A percentile compares a stretch with the other conserved stretches of the same genome.
Evolutionary conservation across 2,329 filamentous ascomycete genomes (phyloP).

Genomic region (Penicillium oxalicum): DNA sequence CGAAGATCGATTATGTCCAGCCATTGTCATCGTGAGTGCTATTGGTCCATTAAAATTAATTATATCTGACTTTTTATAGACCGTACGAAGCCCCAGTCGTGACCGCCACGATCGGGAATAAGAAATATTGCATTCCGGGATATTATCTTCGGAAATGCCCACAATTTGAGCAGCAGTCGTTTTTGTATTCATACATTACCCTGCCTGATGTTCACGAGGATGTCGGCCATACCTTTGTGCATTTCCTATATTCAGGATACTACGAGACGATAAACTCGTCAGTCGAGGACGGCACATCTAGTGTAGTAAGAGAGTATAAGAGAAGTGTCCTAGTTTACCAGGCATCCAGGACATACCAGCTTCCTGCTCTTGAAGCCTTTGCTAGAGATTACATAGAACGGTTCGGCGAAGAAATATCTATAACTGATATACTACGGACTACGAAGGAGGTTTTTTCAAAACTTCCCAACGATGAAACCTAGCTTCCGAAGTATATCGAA

Average conservation of each 20-base stretch:
- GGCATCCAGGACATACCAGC: constrained; percentile 10
- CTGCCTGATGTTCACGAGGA: background rate
- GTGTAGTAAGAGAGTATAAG: constrained; percentile 10
- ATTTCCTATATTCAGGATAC: background rate
- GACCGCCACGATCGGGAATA: background rate
- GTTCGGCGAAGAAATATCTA: constrained; percentile 8
- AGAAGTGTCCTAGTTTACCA: constrained; percentile 12
- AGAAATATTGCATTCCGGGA: background rate
- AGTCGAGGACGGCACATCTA: background rate
- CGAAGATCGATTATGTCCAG: constrained; percentile 1
- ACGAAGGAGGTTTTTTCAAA: constrained; percentile 5
- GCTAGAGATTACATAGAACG: constrained; percentile 8
- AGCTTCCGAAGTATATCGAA: constrained; percentile 6
- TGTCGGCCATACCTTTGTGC: background rate
- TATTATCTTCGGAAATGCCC: background rate
- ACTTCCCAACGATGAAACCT: constrained; percentile 7
- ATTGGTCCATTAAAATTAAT: background rate
- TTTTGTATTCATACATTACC: background rate
- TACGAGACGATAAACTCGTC: constrained; percentile 1
- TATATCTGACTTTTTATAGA: background rate
- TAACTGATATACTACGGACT: constrained; percentile 2
- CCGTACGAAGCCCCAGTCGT: background rate
- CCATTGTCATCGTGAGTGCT: background rate
- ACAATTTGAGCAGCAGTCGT: background rate
- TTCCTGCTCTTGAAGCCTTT: constrained; percentile 7